A percentile compares a stretch with the other conserved stretches of the same genome.
phyloP scores from a whole-genome alignment of 306 rosid species.

The Cyclanthera cordifolia region DNA sequence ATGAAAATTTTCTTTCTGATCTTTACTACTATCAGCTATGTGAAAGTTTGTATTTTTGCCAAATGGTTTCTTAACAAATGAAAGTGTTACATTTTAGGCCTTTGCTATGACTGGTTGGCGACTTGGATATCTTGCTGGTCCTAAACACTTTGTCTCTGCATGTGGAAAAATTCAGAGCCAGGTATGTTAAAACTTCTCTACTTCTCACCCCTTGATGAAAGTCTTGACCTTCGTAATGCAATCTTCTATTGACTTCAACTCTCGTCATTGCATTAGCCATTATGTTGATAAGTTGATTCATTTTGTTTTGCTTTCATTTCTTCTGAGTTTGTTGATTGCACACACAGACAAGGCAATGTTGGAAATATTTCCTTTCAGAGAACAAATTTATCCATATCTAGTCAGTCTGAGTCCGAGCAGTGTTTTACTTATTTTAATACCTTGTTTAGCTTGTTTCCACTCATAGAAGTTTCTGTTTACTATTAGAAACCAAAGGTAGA shows the following conservation, averaged over 20 bases:
- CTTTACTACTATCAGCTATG: neutral
- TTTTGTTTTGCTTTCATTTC: neutral
- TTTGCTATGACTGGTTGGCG: constrained; percentile 99
- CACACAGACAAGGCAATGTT: neutral
- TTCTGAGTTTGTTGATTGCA: neutral
- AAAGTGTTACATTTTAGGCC: constrained; percentile 37
- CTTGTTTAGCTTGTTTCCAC: neutral
- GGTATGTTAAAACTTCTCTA: constrained; percentile 32
- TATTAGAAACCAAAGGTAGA: neutral
- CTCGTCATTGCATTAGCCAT: too few species aligned
- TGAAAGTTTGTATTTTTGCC: neutral
- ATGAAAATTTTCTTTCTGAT: neutral
- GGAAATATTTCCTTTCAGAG: neutral
- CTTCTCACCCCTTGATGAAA: neutral
- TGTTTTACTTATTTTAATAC: neutral
- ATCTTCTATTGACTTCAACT: neutral
- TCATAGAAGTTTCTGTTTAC: neutral
- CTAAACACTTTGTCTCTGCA: constrained; percentile 77
- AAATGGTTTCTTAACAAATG: neutral
- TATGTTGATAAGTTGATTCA: neutral
- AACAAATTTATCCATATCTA: neutral
- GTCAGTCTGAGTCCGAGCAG: neutral
- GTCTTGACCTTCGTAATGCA: neutral
- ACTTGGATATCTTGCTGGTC: constrained; percentile 91
- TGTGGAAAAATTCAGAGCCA: constrained; percentile 88